Base-by-base conservation (phyloP, 2,329 filamentous ascomycete genomes). In the Trichophyton rubrum region DNA sequence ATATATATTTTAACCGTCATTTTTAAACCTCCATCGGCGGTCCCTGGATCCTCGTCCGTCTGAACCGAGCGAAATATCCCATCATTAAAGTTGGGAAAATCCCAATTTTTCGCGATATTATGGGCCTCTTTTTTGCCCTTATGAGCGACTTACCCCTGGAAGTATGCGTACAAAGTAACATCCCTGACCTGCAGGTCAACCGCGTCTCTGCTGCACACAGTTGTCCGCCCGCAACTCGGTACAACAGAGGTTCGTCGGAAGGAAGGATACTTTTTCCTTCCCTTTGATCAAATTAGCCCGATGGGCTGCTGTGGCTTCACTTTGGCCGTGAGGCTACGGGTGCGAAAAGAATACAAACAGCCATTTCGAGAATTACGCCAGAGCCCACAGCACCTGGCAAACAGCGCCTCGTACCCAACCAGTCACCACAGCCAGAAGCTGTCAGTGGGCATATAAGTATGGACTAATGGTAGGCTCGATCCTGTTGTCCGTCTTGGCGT, bases 401-500 rank as follows among this genome's bases (percentile, higher is more conserved):
- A 55, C 30, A 55, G n/a, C 40, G 30, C n/a, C n/a, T 17, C 33
- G 51, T 55, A 27, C 51, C 51, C 51, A 27, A 30, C 51, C 51
- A 55, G 51, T 55, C 8, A 27, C 1, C 20, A 15, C 20, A 24
- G 45, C 45, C 13, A 51, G 51, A 55, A 55, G 51, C 51, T 30
- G 51, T 27, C 51, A 9, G 51, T 55, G 51, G 51, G 33, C 51
- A 51, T 22, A 15, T 24, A 15, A 43, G n/a, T 43, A 17, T 43
- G 40, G 40, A 38, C 33, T 38, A 38, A 38, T 38, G 33, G 40
- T 43, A 55, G 27, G 51, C 51, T 35, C n/a, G 51, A 55, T 55
- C 51, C 51, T 55, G 30, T 55, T 55, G 27, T 35, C 51, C 51
- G 51, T 35, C 51, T 55, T 55, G 51, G 51, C 51, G n/a, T 13